phyloP scores from a whole-genome alignment of 1,139 yeast species.

The Suhomyces choctaworum region DNA sequence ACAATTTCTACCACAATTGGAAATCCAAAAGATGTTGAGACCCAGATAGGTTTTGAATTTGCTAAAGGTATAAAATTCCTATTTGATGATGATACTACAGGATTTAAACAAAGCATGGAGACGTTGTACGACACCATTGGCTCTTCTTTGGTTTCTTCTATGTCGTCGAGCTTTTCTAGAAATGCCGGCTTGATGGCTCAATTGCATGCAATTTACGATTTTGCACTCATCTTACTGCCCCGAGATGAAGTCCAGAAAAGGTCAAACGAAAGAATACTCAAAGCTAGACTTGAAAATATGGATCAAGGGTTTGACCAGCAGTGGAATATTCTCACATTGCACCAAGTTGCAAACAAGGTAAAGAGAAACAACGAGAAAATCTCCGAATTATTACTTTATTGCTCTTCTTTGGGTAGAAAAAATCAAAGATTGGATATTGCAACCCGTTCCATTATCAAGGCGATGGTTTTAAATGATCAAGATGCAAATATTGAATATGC shows the following conservation, averaged over 20 bases:
- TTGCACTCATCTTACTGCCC: conserved; percentile 33
- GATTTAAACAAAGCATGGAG: conserved; percentile 42
- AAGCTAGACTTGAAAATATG: conserved; percentile 45
- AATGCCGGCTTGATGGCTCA: conserved; percentile 57
- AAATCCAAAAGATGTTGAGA: conserved; percentile 49
- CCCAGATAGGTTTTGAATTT: conserved; percentile 61
- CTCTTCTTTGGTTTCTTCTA: conserved; percentile 57
- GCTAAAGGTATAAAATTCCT: conserved; percentile 60
- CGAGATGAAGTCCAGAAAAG: conserved; percentile 15
- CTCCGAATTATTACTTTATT: conserved; percentile 54
- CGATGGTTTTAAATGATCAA: conserved; percentile 50
- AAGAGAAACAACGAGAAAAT: conserved; percentile 30
- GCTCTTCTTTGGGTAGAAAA: conserved; percentile 68
- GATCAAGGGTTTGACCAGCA: conserved; percentile 65
- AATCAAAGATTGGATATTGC: conserved; percentile 74
- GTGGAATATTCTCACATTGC: conserved; percentile 60
- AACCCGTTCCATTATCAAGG: conserved; percentile 68
- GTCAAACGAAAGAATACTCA: conserved; percentile 29
- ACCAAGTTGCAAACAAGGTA: conserved; percentile 55
- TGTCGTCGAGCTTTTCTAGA: conserved; percentile 62
- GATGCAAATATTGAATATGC: conserved; percentile 80
- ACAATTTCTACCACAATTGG: conserved; percentile 37
- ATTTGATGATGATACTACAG: conserved; percentile 26
- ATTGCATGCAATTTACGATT: conserved; percentile 72
- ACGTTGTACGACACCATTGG: conserved; percentile 61